Percentiles rank a stretch among this genome's conserved stretches.
Evolutionary conservation across 2,329 filamentous ascomycete species (phyloP).

Genomic region (Gnomoniopsis sp.): DNA sequence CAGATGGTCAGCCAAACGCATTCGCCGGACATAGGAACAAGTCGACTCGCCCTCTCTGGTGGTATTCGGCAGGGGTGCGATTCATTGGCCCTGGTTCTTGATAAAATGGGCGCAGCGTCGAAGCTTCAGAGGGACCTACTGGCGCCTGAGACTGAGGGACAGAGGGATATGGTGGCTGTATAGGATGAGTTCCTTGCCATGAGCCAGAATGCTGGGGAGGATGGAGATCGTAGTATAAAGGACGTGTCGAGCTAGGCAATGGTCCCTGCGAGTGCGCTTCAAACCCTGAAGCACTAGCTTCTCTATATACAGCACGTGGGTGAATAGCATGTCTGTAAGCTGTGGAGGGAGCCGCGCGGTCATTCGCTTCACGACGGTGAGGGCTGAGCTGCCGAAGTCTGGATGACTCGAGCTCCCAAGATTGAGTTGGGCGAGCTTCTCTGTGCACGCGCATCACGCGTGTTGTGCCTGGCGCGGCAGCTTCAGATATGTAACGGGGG

Average conservation of each 20-base stretch:
- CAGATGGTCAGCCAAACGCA: constrained; percentile 5
- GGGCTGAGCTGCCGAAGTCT: constrained; percentile 11
- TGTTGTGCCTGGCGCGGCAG: constrained; percentile 2
- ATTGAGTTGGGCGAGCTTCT: background rate
- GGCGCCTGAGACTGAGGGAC: background rate
- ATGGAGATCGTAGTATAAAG: constrained; percentile 5
- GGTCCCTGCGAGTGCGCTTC: background rate
- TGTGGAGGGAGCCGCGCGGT: background rate
- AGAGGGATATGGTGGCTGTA: background rate
- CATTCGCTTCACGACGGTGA: background rate
- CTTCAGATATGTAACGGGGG: background rate
- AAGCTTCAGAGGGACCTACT: background rate
- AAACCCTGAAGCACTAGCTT: constrained; percentile 12
- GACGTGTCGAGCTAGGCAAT: constrained; percentile 1
- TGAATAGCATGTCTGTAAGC: background rate
- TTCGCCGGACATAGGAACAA: background rate
- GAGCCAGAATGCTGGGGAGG: background rate
- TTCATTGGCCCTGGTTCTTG: background rate
- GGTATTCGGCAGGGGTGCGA: background rate
- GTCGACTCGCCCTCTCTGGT: constrained; percentile 16
- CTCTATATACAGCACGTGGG: constrained; percentile 8
- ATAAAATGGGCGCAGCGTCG: background rate
- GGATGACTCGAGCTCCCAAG: background rate
- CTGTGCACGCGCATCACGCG: constrained; percentile 12
- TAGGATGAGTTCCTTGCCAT: constrained; percentile 3